Evolutionary conservation across 2,329 filamentous ascomycete species (phyloP).

Genomic region (Claviceps africana): DNA sequence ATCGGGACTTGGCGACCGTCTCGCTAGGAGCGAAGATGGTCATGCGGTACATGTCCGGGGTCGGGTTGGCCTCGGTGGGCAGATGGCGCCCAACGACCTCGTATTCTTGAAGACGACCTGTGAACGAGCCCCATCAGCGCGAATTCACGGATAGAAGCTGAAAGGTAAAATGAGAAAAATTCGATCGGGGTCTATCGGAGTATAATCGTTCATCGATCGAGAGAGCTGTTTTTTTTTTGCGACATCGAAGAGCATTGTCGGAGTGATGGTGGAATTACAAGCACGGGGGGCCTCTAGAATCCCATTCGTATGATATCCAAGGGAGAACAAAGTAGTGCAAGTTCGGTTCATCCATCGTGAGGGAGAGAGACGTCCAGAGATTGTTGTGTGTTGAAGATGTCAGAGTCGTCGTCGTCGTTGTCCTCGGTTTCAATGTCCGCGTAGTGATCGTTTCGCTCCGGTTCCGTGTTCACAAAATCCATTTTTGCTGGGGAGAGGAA

Average conservation of each 20-base stretch:
- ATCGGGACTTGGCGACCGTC: conserved; percentile 98
- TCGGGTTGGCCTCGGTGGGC: conserved; percentile 93
- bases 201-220: background rate
- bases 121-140: conserved; percentile 2
- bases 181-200: background rate
- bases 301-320: background rate
- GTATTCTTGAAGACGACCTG: conserved; percentile 99
- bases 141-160: background rate
- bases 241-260: background rate
- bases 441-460: background rate
- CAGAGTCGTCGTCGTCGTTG: background rate
- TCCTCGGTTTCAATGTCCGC: background rate
- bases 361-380: no score
- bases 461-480: background rate
- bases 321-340: background rate
- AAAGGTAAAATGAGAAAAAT: background rate
- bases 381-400: background rate
- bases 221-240: no score
- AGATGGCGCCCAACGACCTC: conserved; percentile 99
- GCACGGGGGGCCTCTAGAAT: background rate
- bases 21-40: conserved; percentile 97
- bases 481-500: conserved; percentile 6
- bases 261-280: background rate
- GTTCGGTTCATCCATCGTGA: background rate
- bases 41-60: conserved; percentile 99